Base-by-base conservation (phyloP, 768 basidiomycete genomes). In the Asterophora lycoperdoides region DNA sequence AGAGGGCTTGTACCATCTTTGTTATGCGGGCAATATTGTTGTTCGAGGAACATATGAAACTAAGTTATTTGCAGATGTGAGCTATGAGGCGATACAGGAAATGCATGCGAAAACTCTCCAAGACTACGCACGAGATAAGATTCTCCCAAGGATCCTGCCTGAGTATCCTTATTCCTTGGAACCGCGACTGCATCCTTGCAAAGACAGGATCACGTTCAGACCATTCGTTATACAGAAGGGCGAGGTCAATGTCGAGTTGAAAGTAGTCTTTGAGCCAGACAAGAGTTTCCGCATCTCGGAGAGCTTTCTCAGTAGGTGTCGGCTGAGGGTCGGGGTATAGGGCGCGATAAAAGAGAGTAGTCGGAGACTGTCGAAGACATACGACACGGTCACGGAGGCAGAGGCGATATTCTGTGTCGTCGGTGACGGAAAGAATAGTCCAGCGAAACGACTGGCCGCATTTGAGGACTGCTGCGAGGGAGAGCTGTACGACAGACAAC, bases 101-200 rank as follows among this genome's bases (percentile, higher is more conserved):
- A 19, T 33, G 15, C 39, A 30, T 41, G 18, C 23, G 23, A 23
- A 23, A 6, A 23, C 23, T 23, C 23, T 1, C n/a, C 18, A 30
- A 34, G 20, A 38, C 36, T 38, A 81, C 89, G 59, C 66, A 96
- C 93, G 91, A 93, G 37, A 97, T 70, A 23, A 98, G 77, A 59
- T 89, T 94, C 68, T 98, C 95, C 86, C 92, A 98, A 56, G 92
- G 91, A 61, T 95, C 93, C 67, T 98, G 94, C 59, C 89, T 76
- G 34, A 98, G 66, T 50, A 97, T 84, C 46, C 94, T 69, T 38
- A 95, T 89, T 7, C 96, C 96, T 48, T 76, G 65, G 54, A 93
- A 89, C 15, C 85, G 76, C 17, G 77, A 68, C 52, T 75, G 75
- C 30, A 86, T 65, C 32, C 66, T 72, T 18, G 78, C 71, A 63